Percentiles rank a stretch among this genome's conserved stretches.
These are phyloP conservation scores for Mortierella sp. DNA, from an alignment of 371 early-diverging fungal genomes.

Conservation along the genomic window DNA sequence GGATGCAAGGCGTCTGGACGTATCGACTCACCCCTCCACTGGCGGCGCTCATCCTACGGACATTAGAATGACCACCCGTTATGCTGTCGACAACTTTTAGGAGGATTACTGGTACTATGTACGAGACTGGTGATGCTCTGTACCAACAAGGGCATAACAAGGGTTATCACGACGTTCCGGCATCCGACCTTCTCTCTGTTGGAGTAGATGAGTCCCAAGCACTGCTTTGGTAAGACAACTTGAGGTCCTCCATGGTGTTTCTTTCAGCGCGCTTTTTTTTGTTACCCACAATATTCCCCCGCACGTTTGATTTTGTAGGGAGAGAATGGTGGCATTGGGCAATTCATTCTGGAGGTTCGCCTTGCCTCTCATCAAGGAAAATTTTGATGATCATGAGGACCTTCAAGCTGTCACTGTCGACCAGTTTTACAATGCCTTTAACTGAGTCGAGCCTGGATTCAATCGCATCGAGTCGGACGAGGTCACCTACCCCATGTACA, in stretches of 20 bases:
- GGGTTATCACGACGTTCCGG: conserved; percentile 42
- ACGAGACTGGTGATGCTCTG: conserved; percentile 60
- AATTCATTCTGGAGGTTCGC: conserved; percentile 57
- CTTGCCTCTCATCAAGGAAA: conserved; percentile 47
- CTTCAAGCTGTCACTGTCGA: conserved; percentile 32
- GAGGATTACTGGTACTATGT: conserved; percentile 57
- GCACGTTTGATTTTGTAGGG: conserved; percentile 23
- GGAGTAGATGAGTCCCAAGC: conserved; percentile 60
- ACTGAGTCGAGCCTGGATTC: conserved; percentile 55
- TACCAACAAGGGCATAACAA: conserved; percentile 59
- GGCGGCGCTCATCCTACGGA: conserved; percentile 45
- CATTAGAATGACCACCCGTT: conserved; percentile 61
- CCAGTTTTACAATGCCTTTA: conserved; percentile 47
- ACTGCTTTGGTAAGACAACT: conserved; percentile 12
- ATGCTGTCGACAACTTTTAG: conserved; percentile 33
- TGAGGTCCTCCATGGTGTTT: not conserved
- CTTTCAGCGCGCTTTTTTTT: not conserved
- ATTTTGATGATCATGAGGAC: conserved; percentile 33
- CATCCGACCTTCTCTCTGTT: conserved; percentile 42
- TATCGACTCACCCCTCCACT: conserved; percentile 58
- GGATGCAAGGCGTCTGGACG: conserved; percentile 55
- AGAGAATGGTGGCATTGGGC: conserved; percentile 57
- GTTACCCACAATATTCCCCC: not conserved
- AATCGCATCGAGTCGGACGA: conserved; percentile 62
- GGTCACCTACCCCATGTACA: conserved; percentile 59